Evolutionary conservation across 805 yeast species (phyloP), one percentile per base, ranked within the genome.

Genomic region (Scheffersomyces lignosus): DNA sequence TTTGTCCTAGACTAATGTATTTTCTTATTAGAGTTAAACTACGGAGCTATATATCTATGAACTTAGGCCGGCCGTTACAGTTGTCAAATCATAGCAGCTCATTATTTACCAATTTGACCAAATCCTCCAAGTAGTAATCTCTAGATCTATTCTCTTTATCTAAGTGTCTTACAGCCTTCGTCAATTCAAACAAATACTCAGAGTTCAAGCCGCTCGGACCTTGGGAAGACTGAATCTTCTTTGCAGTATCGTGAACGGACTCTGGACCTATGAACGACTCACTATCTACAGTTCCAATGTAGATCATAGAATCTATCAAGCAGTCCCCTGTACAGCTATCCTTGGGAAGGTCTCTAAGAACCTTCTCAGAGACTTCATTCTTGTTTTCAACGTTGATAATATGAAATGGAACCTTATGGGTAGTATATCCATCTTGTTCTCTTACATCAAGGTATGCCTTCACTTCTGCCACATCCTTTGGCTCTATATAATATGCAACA

Each of bases 251-350:
- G 4, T 58, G 56, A 0, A 83, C 64, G 3, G 55, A 53, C 54
- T 89, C 95, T 1, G 96, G 95, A 0, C 97, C 97, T 3, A 87
- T 70, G 52, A 89, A 91, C 3, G 96, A 87, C 35, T 71, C 82
- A 51, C 89, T 90, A 10, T 78, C 83, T 1, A 81, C 74, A 1
- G 91, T 84, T 0, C 96, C 97, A 15, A 90, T 86, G 56, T 90
- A 90, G 0, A 87, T 87, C 17, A 68, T 62, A 16, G 93, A 80
- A 8, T 63, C 65, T 35, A 83, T 71, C 18, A 64, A 49, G 23
- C 59, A 66, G 34, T 66, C 66, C 5, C 77, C 77, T 3, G 66
- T 44, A 0, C 41, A 29, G 5, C 41, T 31, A 29, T 43, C 34
- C 12, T n/a, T 9, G 33, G 48, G 44, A 62, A 60, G 9, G 32